Conservation (phyloP, 192 early-diverging fungal genomes). For the Coemansia erecta region DNA sequence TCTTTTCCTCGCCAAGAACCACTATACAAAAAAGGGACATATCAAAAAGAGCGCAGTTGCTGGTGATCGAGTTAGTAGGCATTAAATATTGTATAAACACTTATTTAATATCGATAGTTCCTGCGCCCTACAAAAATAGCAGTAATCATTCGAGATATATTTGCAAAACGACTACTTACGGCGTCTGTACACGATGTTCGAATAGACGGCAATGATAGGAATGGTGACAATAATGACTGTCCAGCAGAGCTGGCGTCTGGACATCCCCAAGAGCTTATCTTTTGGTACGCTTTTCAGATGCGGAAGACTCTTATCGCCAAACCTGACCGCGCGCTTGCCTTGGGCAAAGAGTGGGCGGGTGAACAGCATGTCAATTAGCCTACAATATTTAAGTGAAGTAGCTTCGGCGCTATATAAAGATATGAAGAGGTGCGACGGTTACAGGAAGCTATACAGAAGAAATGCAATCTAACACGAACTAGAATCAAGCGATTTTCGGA, state of each 20-base stretch:
- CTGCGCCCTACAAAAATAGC: too few relatives aligned
- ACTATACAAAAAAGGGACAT: constrained; percentile 11
- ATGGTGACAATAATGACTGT: constrained; percentile 52
- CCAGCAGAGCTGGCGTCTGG: constrained; percentile 45
- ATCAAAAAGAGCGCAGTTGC: background rate
- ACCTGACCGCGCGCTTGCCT: constrained; percentile 10
- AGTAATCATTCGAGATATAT: background rate
- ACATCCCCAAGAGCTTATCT: constrained; percentile 37
- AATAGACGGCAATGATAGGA: constrained; percentile 35
- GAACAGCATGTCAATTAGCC: constrained; percentile 16
- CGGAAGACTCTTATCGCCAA: constrained; percentile 40
- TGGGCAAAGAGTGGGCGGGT: constrained; percentile 31
- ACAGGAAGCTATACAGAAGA: too few relatives aligned
- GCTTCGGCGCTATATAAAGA: too few relatives aligned
- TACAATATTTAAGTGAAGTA: too few relatives aligned
- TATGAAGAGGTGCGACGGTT: too few relatives aligned
- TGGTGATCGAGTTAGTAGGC: background rate
- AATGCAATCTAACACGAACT: too few relatives aligned
- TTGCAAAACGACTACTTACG: constrained; percentile 22
- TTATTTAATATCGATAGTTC: too few relatives aligned
- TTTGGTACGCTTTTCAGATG: constrained; percentile 31
- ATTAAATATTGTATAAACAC: too few relatives aligned
- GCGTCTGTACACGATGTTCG: constrained; percentile 46
- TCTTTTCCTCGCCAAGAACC: constrained; percentile 44
- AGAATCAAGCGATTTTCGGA: background rate